Percentiles rank a stretch among this genome's conserved stretches.
Evolutionary conservation across 2,329 filamentous ascomycete genomes (phyloP).

Genomic region (Aspergillus persii): DNA sequence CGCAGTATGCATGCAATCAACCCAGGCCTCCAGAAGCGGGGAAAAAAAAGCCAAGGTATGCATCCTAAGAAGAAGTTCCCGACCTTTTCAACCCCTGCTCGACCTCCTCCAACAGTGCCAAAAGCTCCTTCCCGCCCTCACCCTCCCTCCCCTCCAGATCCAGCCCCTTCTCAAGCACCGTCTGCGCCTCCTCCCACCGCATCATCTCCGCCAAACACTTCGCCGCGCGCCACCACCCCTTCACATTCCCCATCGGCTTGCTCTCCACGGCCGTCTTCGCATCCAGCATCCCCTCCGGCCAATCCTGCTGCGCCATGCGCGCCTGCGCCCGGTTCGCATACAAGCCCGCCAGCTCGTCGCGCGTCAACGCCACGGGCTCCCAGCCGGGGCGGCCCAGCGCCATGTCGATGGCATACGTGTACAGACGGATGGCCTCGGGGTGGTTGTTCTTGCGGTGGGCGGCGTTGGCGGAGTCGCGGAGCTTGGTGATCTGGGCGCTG

Average conservation of each 20-base stretch:
- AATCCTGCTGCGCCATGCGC: conserved; percentile 75
- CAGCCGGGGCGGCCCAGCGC: conserved; percentile 76
- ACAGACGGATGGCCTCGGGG: conserved; percentile 74
- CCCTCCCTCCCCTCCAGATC: conserved; percentile 71
- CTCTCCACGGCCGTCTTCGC: conserved; percentile 85
- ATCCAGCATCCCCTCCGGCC: conserved; percentile 84
- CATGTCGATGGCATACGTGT: conserved; percentile 87
- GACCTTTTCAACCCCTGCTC: conserved; percentile 59
- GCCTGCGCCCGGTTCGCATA: conserved; percentile 89
- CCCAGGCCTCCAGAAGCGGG: too few relatives aligned
- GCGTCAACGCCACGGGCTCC: conserved; percentile 80
- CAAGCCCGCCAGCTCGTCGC: conserved; percentile 78
- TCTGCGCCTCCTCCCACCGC: conserved; percentile 73
- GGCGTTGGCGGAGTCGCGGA: conserved; percentile 81
- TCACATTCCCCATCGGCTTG: conserved; percentile 81
- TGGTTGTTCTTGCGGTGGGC: conserved; percentile 76
- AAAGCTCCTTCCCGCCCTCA: conserved; percentile 52
- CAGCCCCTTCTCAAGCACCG: conserved; percentile 72
- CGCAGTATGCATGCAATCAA: not conserved
- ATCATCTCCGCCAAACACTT: conserved; percentile 90
- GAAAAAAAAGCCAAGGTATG: too few relatives aligned
- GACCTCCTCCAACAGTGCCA: conserved; percentile 61
- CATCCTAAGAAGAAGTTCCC: not conserved
- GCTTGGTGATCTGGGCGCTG: conserved; percentile 80
- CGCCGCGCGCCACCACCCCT: conserved; percentile 90